phyloP scores from a whole-genome alignment of 768 basidiomycete species.

The Mycena polygramma region DNA sequence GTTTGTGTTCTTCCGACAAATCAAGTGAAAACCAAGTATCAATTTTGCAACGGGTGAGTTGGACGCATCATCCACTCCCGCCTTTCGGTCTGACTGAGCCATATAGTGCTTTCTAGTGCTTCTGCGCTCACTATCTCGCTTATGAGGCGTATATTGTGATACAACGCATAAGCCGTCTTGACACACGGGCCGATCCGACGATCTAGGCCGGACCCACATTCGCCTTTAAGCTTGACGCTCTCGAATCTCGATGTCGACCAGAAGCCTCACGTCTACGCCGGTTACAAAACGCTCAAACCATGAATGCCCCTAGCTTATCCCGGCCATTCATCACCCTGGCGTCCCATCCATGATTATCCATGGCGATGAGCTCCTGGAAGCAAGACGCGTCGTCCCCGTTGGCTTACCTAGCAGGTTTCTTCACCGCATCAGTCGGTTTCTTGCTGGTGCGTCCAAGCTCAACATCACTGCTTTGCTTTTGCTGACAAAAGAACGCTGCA shows the following conservation, averaged over 20 bases:
- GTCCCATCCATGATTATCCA: background rate
- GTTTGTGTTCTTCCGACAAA: background rate
- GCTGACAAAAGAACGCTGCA: background rate
- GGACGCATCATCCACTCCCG: too few species aligned
- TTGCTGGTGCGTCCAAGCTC: conserved; percentile 17
- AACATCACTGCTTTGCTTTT: background rate
- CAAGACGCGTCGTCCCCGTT: conserved; percentile 3
- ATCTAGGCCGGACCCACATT: too few species aligned
- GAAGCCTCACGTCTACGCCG: background rate
- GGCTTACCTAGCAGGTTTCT: conserved; percentile 8
- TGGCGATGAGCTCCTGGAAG: conserved; percentile 17
- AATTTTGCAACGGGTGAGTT: background rate
- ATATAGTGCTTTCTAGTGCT: too few species aligned
- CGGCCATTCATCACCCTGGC: conserved; percentile 23
- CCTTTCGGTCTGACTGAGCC: too few species aligned
- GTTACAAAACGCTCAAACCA: background rate
- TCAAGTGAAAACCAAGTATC: background rate
- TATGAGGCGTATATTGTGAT: too few species aligned
- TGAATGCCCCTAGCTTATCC: background rate
- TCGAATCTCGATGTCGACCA: too few species aligned
- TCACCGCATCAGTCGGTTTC: conserved; percentile 25
- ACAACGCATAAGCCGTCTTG: too few species aligned
- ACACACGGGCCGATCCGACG: too few species aligned
- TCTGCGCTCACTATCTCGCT: too few species aligned
- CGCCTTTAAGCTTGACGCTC: too few species aligned